Evolutionary conservation across 2,329 filamentous ascomycete species (phyloP), one percentile per base, ranked within the genome.

Genomic region (Magnaporthales sp.): DNA sequence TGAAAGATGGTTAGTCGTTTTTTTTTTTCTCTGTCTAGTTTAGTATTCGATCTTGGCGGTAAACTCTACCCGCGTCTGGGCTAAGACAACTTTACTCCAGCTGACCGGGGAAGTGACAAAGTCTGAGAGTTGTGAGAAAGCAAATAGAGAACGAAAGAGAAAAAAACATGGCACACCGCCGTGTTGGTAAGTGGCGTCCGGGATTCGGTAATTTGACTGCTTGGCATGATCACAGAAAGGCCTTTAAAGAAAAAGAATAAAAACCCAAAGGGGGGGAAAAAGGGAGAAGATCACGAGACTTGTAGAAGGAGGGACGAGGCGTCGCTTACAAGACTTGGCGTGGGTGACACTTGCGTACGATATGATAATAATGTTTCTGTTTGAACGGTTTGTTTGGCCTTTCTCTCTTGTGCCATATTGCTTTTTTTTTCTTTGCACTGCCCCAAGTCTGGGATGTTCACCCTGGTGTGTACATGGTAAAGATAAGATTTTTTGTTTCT

Each of bases 91-190:
- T n/a, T 51, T 51, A 51, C 38, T 51, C 38, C 38, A 51, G 38
- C 38, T 51, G 38, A 51, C 38, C 11, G 11, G n/a, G n/a, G 38
- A n/a, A 8, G 38, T 51, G 38, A 51, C 38, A 51, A 46, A n/a
- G 38, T 51, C 38, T 51, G 19, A 19, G 38, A n/a, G 38, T n/a
- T 51, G 15, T 8, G 15, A 8, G 38, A n/a, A n/a, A n/a, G n/a
- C n/a, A n/a, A n/a, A n/a, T 51, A 51, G 13, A 46, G 31, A 46
- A 19, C 13, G 7, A 51, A 51, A 51, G n/a, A n/a, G n/a, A 46
- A 51, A 51, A n/a, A n/a, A n/a, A 8, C 38, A 51, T 51, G 70
- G 67, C 54, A 58, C 54, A 58, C 54, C 54, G 54, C 54, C 54
- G 22, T 58, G 54, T 26, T 22, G 54, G 24, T 27, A 58, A 58